These are phyloP conservation scores for Lasiosphaeriaceae sp. DNA, from an alignment of 495 filamentous ascomycete genomes.

Conservation along the genomic window DNA sequence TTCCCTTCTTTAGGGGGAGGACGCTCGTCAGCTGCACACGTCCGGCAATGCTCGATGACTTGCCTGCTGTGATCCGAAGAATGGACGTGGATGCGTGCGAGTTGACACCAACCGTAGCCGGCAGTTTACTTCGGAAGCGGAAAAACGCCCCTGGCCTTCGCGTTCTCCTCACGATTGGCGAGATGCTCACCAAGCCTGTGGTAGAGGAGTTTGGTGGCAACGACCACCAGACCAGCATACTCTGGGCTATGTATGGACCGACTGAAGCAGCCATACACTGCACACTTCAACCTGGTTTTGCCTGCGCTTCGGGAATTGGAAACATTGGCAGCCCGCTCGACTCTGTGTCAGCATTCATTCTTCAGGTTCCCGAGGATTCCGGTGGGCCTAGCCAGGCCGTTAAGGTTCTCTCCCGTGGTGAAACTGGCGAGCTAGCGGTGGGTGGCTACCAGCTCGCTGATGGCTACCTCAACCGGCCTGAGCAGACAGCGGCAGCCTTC, in stretches of 20 bases:
- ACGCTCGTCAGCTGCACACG: constrained; percentile 69
- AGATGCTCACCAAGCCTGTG: constrained; percentile 74
- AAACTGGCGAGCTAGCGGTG: constrained; percentile 75
- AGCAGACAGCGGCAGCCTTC: constrained; percentile 72
- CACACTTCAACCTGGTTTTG: constrained; percentile 38
- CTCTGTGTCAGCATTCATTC: constrained; percentile 72
- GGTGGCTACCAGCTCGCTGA: constrained; percentile 75
- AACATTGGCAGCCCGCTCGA: constrained; percentile 70
- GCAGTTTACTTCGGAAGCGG: constrained; percentile 59
- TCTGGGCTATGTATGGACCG: constrained; percentile 85
- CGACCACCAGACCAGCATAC: constrained; percentile 41
- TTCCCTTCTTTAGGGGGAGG: constrained; percentile 64
- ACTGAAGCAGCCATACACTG: constrained; percentile 80
- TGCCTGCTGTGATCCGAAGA: constrained; percentile 56
- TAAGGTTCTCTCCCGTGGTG: constrained; percentile 58
- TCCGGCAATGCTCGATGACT: constrained; percentile 61
- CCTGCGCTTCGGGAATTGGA: constrained; percentile 44
- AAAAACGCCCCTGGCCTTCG: constrained; percentile 57
- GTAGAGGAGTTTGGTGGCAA: constrained; percentile 66
- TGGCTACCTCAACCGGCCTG: constrained; percentile 77
- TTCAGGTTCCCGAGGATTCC: constrained; percentile 34
- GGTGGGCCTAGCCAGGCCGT: constrained; percentile 22
- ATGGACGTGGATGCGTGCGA: constrained; percentile 76
- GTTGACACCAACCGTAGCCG: constrained; percentile 76
- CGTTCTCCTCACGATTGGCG: constrained; percentile 75